Evolutionary conservation across 1,139 yeast species (phyloP), one percentile per base, ranked within the genome.

Genomic region (Taphrina confusa): DNA sequence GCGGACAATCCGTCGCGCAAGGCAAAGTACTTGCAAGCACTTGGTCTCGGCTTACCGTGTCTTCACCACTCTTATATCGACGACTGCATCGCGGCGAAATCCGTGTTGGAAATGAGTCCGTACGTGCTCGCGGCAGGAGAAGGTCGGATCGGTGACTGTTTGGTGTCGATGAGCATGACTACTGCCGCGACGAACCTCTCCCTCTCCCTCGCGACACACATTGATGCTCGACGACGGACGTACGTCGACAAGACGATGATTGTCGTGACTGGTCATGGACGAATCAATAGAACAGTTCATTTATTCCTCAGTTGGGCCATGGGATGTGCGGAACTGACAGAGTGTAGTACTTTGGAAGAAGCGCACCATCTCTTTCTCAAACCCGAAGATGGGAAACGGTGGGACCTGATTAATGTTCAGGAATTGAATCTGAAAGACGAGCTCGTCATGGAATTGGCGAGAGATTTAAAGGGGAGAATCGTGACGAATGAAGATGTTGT

Each of bases 1-100:
- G 45, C 63, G 6, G 62, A 61, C 56, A 36, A 40, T 12, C 47
- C 56, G 9, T 36, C 49, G 4, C 52, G 63, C 9, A 52, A 49
- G 37, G 60, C 56, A 25, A 61, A 61, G 46, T 61, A 61, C 40
- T 33, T 61, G 9, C 62, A 61, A 28, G 63, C 62, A 11, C 57
- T 61, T 4, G 51, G 57, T 0, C 51, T 61, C 16, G 61, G 57
- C 20, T 23, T 61, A 8, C 63, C 63, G 1, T 61, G 63, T 25
- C 49, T 61, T 5, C 60, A 52, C 36, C 36, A 37, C 27, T 16
- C 37, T n/a, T 61, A 37, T 39, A 40, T 61, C 18, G 46, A 31
- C 8, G 58, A 49, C 45, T 57, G 61, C 31, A 9, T 58, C 28
- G 34, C 22, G 9, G 34, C 49, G 22, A 23, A 16, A n/a, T 16